These are phyloP conservation scores for Irpex sp. DNA, from an alignment of 1,284 basidiomycete species.

Conservation along the genomic window DNA sequence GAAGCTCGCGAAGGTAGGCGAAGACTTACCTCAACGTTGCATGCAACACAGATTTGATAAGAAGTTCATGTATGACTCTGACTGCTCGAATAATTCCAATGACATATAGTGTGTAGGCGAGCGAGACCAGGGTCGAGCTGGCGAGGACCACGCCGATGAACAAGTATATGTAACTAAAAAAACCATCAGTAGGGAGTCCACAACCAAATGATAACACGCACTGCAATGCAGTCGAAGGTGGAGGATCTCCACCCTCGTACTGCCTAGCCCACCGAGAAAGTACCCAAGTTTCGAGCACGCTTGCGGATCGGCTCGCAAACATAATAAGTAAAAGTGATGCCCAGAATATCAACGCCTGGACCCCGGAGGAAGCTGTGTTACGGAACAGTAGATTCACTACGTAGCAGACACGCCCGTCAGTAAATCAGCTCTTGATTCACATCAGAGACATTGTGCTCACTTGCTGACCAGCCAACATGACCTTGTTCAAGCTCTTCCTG, in stretches of 20 bases:
- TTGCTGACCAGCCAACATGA: constrained; percentile 44
- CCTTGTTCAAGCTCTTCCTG: constrained; percentile 60
- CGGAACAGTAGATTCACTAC: not conserved
- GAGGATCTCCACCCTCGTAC: constrained; percentile 19
- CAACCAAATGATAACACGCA: constrained; percentile 3
- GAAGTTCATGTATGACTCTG: constrained; percentile 45
- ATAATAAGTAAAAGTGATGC: not conserved
- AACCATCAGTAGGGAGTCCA: constrained; percentile 7
- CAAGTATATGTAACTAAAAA: constrained; percentile 34
- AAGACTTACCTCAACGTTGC: constrained; percentile 35
- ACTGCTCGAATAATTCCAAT: constrained; percentile 46
- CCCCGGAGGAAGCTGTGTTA: constrained; percentile 24
- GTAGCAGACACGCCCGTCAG: not conserved
- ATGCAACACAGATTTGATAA: constrained; percentile 21
- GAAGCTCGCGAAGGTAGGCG: not conserved
- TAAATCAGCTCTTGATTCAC: too few species aligned
- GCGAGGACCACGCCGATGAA: constrained; percentile 32
- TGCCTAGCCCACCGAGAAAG: constrained; percentile 15
- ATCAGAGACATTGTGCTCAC: constrained; percentile 19
- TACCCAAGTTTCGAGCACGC: constrained; percentile 10
- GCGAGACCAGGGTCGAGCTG: constrained; percentile 19
- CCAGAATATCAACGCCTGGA: constrained; percentile 9
- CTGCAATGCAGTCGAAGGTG: constrained; percentile 13
- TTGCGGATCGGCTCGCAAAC: not conserved
- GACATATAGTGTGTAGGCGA: constrained; percentile 29